Conservation (phyloP, 495 filamentous ascomycete species). For the Aspergillus baeticus region DNA sequence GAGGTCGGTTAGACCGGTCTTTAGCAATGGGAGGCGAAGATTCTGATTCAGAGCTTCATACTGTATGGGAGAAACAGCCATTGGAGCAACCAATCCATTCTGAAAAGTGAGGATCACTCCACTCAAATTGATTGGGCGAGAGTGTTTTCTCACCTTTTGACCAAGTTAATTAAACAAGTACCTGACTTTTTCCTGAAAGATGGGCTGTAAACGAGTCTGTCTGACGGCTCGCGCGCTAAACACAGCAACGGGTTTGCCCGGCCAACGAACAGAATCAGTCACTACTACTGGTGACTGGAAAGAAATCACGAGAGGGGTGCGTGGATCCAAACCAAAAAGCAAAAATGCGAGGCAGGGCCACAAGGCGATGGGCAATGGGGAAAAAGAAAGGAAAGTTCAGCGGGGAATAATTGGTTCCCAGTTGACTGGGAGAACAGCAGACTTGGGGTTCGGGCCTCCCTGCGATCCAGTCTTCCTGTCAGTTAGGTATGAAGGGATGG, state of each 20-base stretch:
- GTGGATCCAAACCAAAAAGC: not conserved
- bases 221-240: conserved; percentile 1
- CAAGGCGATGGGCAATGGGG: not conserved
- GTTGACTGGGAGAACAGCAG: conserved; percentile 7
- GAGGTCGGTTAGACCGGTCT: no score
- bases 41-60: not conserved
- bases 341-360: not conserved
- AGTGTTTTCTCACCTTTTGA: not conserved
- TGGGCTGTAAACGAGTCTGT: not conserved
- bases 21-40: not conserved
- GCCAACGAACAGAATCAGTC: not conserved
- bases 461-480: conserved; percentile 15
- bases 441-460: conserved; percentile 1
- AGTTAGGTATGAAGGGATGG: conserved; percentile 18
- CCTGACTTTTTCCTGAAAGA: not conserved
- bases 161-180: not conserved
- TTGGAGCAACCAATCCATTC: not conserved
- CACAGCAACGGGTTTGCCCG: not conserved
- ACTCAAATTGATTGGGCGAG: not conserved
- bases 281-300: not conserved
- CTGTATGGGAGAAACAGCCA: not conserved
- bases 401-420: conserved; percentile 16
- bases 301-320: not conserved
- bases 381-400: not conserved
- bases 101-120: not conserved